Base-by-base conservation (phyloP, 1,284 basidiomycete species). In the Austropuccinia psidii region DNA sequence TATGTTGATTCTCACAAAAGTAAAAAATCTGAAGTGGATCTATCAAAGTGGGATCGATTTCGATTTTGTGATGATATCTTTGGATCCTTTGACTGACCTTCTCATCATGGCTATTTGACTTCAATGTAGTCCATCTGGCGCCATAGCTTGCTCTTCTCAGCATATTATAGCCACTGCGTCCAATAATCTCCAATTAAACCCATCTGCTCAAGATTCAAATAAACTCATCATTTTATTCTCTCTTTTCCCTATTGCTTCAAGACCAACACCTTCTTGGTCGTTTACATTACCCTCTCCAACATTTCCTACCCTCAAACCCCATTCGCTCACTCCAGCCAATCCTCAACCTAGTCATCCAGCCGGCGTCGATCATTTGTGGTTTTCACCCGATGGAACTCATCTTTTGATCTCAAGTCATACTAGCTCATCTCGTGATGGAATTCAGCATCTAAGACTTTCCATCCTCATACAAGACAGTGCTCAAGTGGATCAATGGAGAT, bases 391-490 rank as follows among this genome's bases (percentile, higher is more conserved):
- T 35, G 62, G 62, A 19, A 65, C 33, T 21, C 5, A 50, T 9
- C 62, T 65, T 3, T 21, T 65, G 29, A 24, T 50, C 39, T 50
- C 43, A 33, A 49, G 43, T 50, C 62, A 52, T 31, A 65, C 62
- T n/a, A n/a, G 15, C 29, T 50, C 47, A 7, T 21, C 47, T 1
- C 29, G 21, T 50, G 8, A 50, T n/a, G 47, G 15, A 9, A 21
- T 50, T 8, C 21, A 9, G 21, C 47, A 50, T 50, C 13, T 43
- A 29, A 37, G 29, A 50, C 27, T 65, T 19, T 11, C 27, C 13
- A 24, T 65, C 13, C 29, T 65, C n/a, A 21, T 5, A 24, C 62
- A 65, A 17, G 31, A 41, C 19, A 9, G 9, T n/a, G 6, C 8
- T 19, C 29, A 9, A 11, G 62, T 49, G 6, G 47, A 65, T 35